Base-by-base conservation (phyloP, 2,329 filamentous ascomycete species). In the Pyricularia sp. region DNA sequence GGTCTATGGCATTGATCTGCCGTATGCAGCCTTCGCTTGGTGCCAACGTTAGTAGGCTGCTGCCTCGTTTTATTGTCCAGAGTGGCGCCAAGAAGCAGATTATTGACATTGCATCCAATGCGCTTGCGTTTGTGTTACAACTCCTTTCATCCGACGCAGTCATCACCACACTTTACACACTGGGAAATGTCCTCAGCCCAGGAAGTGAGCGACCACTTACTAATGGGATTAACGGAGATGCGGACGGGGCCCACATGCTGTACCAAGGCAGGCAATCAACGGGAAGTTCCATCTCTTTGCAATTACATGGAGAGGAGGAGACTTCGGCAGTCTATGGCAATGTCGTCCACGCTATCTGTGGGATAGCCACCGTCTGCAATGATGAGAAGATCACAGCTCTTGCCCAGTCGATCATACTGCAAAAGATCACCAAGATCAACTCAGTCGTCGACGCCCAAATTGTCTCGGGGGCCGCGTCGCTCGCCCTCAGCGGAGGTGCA, bases 331-430 rank as follows among this genome's bases (percentile, higher is more conserved):
- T 93, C 0, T 93, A 96, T 76, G 88, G 89, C 50, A 96, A 94
- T 71, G 91, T 98, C n/a, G 89, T 98, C n/a, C 90, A 96, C 76
- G 93, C 94, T 0, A 94, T 99, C 71, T 94, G 96, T 69, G 90
- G 89, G n/a, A 92, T 99, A 76, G 93, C 95, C 0, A 87, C 86
- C 26, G 89, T 87, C 69, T 93, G 90, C 76, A 86, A 90, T 65
- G 94, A 99, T 74, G 89, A 93, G 70, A 97, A 97, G 79, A 97
- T 99, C 68, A 95, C 91, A 7, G 94, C 94, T 5, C 83, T 99
- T 68, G 94, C 94, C 2, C 91, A 97, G 74, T 96, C 93, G 0
- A 97, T 99, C 89, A 87, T 99, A 28, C 81, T 97, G n/a, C 95
- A 99, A 76, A 98, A 99, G 78, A 87, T 98, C 69, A 90, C 91